Base-by-base conservation (phyloP, 139 green algal genomes). In the Zygnema circumcarinatum region DNA sequence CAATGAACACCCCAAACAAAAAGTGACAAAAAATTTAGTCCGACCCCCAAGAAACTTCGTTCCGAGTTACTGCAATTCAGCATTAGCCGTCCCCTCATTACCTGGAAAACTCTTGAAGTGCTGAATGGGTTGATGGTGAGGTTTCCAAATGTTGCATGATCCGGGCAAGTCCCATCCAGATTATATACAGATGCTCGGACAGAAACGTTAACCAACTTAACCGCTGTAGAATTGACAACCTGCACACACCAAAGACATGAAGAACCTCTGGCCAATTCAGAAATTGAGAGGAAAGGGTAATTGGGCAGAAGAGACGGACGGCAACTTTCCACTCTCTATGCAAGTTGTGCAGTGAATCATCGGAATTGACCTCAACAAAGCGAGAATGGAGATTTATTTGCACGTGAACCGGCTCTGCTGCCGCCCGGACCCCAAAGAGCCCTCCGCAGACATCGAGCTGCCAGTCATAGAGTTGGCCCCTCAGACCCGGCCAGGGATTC, bases 401-500 rank as follows among this genome's bases (percentile, higher is more conserved):
- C 36, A 88, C 79, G 39, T 92, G 86, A 0, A 88, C 2, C 0
- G 78, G 56, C 62, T 92, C 84, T 22, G 40, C 41, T 33, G 76
- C 89, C 54, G 2, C 69, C 0, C 39, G 25, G 31, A 79, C 85
- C 29, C 78, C 89, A 35, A 67, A 87, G 29, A 89, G 79, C 0
- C 76, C 79, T 0, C 79, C 89, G 0, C 81, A 85, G 3, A 67
- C 35, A 1, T 88, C 79, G 1, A 87, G 67, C 47, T 53, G 73
- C 16, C 32, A 83, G 80, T 92, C 89, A 75, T 92, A 92, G 7
- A 92, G 76, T 76, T 92, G 89, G 1, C 89, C 89, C 0, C 89
- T 29, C 67, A 92, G 80, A 2, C 89, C 86, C 16, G 87, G 76
- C 89, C 89, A 92, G 2, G 89, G 89, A 74, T 92, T 92, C 68